phyloP scores from a whole-genome alignment of 2,329 filamentous ascomycete species.

The Penicillium sp. region DNA sequence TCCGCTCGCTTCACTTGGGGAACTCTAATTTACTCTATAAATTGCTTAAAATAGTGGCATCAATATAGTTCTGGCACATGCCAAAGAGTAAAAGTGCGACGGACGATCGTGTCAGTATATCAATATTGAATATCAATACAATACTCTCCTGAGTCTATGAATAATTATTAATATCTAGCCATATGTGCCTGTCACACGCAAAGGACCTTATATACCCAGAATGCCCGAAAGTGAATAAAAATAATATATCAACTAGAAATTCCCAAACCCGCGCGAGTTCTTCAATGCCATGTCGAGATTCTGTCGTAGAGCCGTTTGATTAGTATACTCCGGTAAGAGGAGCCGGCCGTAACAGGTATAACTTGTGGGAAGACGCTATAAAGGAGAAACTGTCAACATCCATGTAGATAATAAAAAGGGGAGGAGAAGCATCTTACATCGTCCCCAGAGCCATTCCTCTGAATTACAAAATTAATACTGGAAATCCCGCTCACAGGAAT shows the following conservation, averaged over 20 bases:
- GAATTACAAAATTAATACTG: constrained; percentile 78
- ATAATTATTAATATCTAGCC: not conserved
- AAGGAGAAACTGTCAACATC: constrained; percentile 11
- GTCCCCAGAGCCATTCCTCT: constrained; percentile 67
- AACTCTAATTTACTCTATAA: too few relatives aligned
- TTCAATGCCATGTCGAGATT: constrained; percentile 81
- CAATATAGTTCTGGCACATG: too few relatives aligned
- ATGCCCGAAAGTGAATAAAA: not conserved
- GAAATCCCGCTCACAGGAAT: constrained; percentile 82
- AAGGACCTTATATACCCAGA: not conserved
- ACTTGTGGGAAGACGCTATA: constrained; percentile 67
- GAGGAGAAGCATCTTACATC: constrained; percentile 31
- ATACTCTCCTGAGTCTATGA: not conserved
- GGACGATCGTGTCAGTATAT: too few relatives aligned
- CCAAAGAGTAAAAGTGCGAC: too few relatives aligned
- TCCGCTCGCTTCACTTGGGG: too few relatives aligned
- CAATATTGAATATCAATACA: not conserved
- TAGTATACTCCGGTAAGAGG: constrained; percentile 76
- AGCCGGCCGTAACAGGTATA: constrained; percentile 92
- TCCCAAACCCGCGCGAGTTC: constrained; percentile 86
- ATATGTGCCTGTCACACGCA: not conserved
- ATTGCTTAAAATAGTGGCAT: too few relatives aligned
- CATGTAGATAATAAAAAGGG: constrained; percentile 6
- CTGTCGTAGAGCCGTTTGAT: constrained; percentile 64
- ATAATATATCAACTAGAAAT: constrained; percentile 49